Evolutionary conservation across 495 filamentous ascomycete genomes (phyloP), one percentile per base, ranked within the genome.

Genomic region (Penicillium atrosanguineum): DNA sequence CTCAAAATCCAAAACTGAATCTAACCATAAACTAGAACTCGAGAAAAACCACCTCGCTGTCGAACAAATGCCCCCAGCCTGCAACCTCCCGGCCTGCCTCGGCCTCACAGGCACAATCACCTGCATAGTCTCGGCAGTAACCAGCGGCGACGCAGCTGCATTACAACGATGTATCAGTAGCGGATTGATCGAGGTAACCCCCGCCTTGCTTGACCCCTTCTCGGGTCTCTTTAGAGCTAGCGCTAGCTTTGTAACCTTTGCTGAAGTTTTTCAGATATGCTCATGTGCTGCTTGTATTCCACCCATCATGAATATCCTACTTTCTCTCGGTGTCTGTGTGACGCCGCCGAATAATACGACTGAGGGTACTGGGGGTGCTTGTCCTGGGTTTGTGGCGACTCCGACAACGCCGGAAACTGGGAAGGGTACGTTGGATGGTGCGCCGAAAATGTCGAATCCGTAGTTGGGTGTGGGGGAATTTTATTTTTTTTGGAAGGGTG

Each of bases 221-320:
- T n/a, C 7, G 12, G 16, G 20, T 44, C n/a, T 23, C 23, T 23
- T 23, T 23, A 2, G 2, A 23, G 23, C 23, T 23, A 23, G 23
- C 23, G 5, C 23, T 23, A 5, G 23, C 23, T 23, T 23, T 23
- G 23, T n/a, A 5, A 38, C 28, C 19, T 15, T 18, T 15, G 23
- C 18, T 20, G 8, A 38, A 9, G 19, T 15, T 8, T 11, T 39
- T 6, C 48, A 67, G 64, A 58, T 67, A 6, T 67, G 64, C 34
- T 53, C 56, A 6, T 67, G 61, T 40, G 55, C 54, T 8, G 61
- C 59, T 23, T 67, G 64, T 23, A 28, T 64, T n/a, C 56, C 64
- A 1, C 4, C 11, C 0, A n/a, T 62, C 3, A 40, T 25, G 8
- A 58, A 50, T 26, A 28, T 64, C n/a, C 43, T 67, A 14, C 44